These are phyloP conservation scores for Solanum chacoense DNA, from an alignment of 305 asterid species.

Conservation along the genomic window DNA sequence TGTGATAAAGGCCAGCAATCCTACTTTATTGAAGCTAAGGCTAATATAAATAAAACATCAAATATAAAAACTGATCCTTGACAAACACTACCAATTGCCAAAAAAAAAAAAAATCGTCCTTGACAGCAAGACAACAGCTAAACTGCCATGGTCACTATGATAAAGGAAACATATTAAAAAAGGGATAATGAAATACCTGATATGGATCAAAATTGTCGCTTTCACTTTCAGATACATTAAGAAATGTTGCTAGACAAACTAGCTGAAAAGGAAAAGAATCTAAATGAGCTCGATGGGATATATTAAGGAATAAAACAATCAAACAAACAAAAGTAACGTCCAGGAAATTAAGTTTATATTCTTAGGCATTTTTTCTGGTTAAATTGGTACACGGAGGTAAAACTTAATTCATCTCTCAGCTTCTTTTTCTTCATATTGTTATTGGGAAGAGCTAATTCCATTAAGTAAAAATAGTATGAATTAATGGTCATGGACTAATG, in stretches of 20 bases:
- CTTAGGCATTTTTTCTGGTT: background rate
- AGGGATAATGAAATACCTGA: constrained; percentile 44
- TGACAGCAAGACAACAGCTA: background rate
- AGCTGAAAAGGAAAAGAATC: constrained; percentile 40
- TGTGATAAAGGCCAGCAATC: background rate
- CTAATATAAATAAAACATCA: background rate
- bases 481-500: background rate
- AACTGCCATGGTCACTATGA: background rate
- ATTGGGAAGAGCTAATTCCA: background rate
- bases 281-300: background rate
- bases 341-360: background rate
- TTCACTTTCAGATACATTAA: constrained; percentile 88
- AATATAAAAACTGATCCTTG: background rate
- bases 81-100: background rate
- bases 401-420: background rate
- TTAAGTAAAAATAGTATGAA: background rate
- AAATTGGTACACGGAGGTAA: background rate
- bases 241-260: constrained; percentile 96
- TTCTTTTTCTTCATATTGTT: background rate
- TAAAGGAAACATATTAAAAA: background rate
- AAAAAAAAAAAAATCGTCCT: background rate
- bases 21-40: background rate
- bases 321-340: background rate
- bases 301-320: background rate
- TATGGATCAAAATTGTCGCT: constrained; percentile 86